phyloP scores from a whole-genome alignment of 805 yeast genomes.

The Candida sithepensis region DNA sequence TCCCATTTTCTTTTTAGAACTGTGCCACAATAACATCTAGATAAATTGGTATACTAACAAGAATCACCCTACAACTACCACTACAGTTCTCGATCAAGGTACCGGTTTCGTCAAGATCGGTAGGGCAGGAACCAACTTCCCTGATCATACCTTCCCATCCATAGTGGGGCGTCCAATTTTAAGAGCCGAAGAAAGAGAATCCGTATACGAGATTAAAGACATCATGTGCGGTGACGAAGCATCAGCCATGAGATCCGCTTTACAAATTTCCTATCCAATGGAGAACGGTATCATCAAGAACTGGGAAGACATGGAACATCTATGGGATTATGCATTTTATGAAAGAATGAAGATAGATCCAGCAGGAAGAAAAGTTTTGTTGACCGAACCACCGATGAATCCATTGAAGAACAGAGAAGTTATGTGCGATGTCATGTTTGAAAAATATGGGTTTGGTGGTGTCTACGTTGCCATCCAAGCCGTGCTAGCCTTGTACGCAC shows the following conservation, averaged over 20 bases:
- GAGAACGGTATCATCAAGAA: slow-evolving; percentile 96
- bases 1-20: no score
- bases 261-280: slow-evolving; percentile 97
- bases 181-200: slow-evolving; percentile 90
- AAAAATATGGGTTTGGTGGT: slow-evolving; percentile 84
- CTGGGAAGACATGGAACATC: slow-evolving; percentile 98
- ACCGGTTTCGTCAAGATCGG: slow-evolving; percentile 98
- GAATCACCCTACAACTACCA: no score
- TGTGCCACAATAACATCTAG: no score
- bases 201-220: slow-evolving; percentile 78
- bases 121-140: slow-evolving; percentile 94
- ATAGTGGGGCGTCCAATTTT: slow-evolving; percentile 96
- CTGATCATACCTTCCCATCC: slow-evolving; percentile 95
- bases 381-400: slow-evolving; percentile 98
- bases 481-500: slow-evolving; percentile 95
- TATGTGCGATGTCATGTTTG: slow-evolving; percentile 93
- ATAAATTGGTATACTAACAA: no score
- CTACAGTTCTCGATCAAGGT: slow-evolving; percentile 95
- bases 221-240: slow-evolving; percentile 99
- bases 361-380: slow-evolving; percentile 69
- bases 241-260: slow-evolving; percentile 78
- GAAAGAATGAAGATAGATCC: slow-evolving; percentile 82
- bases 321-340: slow-evolving; percentile 97
- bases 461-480: slow-evolving; percentile 97
- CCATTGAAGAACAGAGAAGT: slow-evolving; percentile 85